These are phyloP conservation scores for Microbotryum scabiosae DNA, from an alignment of 1,284 basidiomycete species.

Conservation along the genomic window DNA sequence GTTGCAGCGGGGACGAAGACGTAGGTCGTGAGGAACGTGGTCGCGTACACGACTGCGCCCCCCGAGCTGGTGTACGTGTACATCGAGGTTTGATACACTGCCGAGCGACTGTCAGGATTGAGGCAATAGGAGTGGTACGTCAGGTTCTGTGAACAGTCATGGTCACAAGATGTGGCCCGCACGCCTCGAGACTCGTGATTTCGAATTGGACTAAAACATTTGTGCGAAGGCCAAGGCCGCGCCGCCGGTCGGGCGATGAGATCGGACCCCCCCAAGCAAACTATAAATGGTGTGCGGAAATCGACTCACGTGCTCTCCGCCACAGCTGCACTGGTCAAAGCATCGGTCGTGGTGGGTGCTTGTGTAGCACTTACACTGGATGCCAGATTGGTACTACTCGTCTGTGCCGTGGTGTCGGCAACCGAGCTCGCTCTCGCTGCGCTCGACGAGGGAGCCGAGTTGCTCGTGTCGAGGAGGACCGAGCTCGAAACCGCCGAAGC, in stretches of 20 bases:
- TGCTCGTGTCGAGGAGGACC: constrained; percentile 3
- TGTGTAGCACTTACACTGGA: neutral
- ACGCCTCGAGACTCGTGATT: too few species aligned
- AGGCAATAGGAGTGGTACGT: constrained; percentile 1
- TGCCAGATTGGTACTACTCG: neutral
- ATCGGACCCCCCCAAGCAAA: too few species aligned
- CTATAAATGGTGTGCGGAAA: too few species aligned
- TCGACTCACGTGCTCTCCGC: too few species aligned
- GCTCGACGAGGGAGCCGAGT: neutral
- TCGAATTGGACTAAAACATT: too few species aligned
- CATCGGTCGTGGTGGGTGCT: constrained; percentile 2
- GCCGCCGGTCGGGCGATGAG: too few species aligned
- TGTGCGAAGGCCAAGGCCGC: too few species aligned
- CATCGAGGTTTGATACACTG: neutral
- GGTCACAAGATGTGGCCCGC: neutral
- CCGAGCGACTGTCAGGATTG: neutral
- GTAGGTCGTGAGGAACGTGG: constrained; percentile 20
- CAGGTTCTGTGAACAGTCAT: neutral
- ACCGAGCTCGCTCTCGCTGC: neutral
- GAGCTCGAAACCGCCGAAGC: constrained; percentile 3
- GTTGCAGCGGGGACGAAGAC: constrained; percentile 9
- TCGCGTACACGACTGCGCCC: constrained; percentile 27
- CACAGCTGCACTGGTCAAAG: neutral
- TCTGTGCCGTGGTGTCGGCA: neutral
- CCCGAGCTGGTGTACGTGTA: constrained; percentile 27